Evolutionary conservation across 768 basidiomycete genomes (phyloP).

Genomic region (Suillus tomentosus): DNA sequence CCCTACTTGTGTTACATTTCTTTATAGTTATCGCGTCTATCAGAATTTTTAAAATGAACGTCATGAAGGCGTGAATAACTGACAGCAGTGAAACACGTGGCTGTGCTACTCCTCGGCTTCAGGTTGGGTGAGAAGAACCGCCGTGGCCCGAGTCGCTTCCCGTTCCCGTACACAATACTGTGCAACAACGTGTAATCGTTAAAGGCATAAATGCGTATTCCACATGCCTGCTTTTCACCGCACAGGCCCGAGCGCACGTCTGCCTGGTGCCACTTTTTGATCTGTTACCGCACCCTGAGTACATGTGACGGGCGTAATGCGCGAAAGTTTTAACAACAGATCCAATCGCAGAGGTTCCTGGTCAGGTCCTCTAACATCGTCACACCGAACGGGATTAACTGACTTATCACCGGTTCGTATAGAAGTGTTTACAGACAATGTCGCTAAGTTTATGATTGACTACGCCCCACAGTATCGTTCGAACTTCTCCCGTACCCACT

Average conservation of each 20-base stretch:
- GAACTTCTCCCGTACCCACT: not conserved
- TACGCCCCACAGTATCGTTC: not conserved
- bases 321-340: slow-evolving; percentile 6
- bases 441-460: slow-evolving; percentile 7
- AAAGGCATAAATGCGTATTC: slow-evolving; percentile 26
- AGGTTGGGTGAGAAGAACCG: slow-evolving; percentile 5
- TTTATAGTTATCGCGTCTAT: not conserved
- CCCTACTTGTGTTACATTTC: not conserved
- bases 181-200: slow-evolving; percentile 11
- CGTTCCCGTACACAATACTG: slow-evolving; percentile 7
- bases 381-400: not conserved
- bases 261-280: slow-evolving; percentile 9
- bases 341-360: slow-evolving; percentile 7
- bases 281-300: slow-evolving; percentile 1
- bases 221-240: slow-evolving; percentile 24
- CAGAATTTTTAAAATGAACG: not conserved
- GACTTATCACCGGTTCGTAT: not conserved
- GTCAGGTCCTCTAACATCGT: not conserved
- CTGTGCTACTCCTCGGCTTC: slow-evolving; percentile 10
- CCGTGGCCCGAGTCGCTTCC: slow-evolving; percentile 1
- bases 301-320: slow-evolving; percentile 8
- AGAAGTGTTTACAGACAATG: not conserved
- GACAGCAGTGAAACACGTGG: slow-evolving; percentile 6
- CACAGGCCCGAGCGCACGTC: slow-evolving; percentile 6
- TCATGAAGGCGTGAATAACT: slow-evolving; percentile 1